Evolutionary conservation across 148 eudicot genomes (phyloP).

Genomic region (Diospyros kaki): DNA sequence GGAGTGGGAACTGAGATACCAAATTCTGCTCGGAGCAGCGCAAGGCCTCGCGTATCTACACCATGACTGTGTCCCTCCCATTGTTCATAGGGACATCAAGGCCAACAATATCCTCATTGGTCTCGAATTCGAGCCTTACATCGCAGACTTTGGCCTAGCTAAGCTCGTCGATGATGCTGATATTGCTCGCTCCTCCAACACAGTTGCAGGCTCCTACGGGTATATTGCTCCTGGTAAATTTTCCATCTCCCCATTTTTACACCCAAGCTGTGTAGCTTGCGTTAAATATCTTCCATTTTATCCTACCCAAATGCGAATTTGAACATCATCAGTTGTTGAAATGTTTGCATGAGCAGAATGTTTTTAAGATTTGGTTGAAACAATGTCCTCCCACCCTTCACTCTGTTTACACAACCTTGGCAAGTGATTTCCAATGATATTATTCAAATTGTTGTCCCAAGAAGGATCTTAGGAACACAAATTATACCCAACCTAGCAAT

Average conservation of each 20-base stretch:
- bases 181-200: constrained; percentile 25
- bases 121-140: constrained; percentile 82
- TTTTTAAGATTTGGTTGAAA: no score
- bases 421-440: no score
- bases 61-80: constrained; percentile 87
- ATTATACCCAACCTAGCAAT: neutral
- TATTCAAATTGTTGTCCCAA: neutral
- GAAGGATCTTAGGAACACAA: neutral
- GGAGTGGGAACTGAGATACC: constrained; percentile 85
- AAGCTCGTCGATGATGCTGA: constrained; percentile 69
- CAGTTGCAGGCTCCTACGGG: constrained; percentile 88
- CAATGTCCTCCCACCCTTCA: no score
- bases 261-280: neutral
- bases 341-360: no score
- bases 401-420: no score
- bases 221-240: constrained; percentile 86
- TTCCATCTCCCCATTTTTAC: no score
- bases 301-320: neutral
- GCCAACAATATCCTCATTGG: constrained; percentile 91
- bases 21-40: constrained; percentile 66
- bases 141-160: constrained; percentile 88
- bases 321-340: no score
- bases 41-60: constrained; percentile 86
- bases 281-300: neutral
- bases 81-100: constrained; percentile 84